A percentile compares a stretch with the other conserved stretches of the same genome.
These are phyloP conservation scores for Solidago caesia DNA, from an alignment of 129 eudicot species.

Conservation along the genomic window DNA sequence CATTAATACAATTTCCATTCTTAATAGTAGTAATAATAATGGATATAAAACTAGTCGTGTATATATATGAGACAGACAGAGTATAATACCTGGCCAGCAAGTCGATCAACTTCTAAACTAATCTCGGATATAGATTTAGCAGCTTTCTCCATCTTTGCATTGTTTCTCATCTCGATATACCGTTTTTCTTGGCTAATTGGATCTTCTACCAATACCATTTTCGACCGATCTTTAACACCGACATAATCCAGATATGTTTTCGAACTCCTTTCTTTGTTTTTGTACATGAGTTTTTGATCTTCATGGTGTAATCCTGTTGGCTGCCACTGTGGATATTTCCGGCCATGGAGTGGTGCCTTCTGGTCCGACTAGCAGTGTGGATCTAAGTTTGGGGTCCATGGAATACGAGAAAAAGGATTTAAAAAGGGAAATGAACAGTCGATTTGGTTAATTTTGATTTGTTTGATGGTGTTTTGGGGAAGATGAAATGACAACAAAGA, in stretches of 20 bases:
- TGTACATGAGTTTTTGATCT: conserved; percentile 75
- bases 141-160: conserved; percentile 73
- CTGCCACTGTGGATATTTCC: too few species aligned
- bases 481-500: too few species aligned
- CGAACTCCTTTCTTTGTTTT: conserved; percentile 71
- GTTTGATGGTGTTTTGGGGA: too few species aligned
- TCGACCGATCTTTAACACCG: conserved; percentile 84
- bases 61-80: neutral
- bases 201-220: conserved; percentile 80
- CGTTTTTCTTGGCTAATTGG: conserved; percentile 85
- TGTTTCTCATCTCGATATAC: conserved; percentile 74
- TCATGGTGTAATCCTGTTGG: conserved; percentile 92
- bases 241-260: conserved; percentile 60
- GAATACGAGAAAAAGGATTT: too few species aligned
- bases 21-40: neutral
- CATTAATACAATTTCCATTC: neutral
- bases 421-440: too few species aligned
- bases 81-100: conserved; percentile 74
- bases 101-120: conserved; percentile 88
- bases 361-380: too few species aligned
- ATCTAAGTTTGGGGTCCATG: too few species aligned
- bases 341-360: too few species aligned
- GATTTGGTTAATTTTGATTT: too few species aligned
- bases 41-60: too few species aligned
- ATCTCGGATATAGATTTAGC: conserved; percentile 73